Base-by-base conservation (phyloP, 768 basidiomycete genomes). In the Agaricus blazei region DNA sequence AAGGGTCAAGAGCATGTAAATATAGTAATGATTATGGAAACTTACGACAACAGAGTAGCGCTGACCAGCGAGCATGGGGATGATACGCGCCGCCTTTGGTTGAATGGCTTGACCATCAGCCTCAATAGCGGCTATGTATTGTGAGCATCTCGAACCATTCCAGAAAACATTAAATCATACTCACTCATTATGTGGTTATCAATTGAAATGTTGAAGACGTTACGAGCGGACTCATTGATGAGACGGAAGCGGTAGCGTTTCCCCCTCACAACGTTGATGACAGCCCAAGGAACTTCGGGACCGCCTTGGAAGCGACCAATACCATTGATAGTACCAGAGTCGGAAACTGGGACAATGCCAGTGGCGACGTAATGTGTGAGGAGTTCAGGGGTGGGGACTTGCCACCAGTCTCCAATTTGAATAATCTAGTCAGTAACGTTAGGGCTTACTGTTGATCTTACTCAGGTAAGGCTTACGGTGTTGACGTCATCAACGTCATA, bases 171-270 rank as follows among this genome's bases (percentile, higher is more conserved):
- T 28, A 41, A 24, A 29, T 1, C 28, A 37, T 44, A 63, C 62
- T 68, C 58, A 52, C 65, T 70, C 54, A 68, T 48, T 2, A 58
- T 43, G 40, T 71, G 67, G 1, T 70, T 64, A 23, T 74, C 72
- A 26, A 76, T 62, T 0, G 71, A 73, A 57, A 76, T 68, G 3
- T 60, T 64, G 67, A 73, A 75, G 34, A 66, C 68, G 9, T 72
- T 70, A 37, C 75, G 69, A 54, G 80, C 81, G 19, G 79, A 78
- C 26, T 71, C 71, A 50, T 74, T 75, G 60, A 84, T 65, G 12
- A 84, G 52, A 9, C 82, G 79, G 68, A 84, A 75, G 41, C 83
- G 76, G 62, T 83, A 83, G 37, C 79, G 70, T 50, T 71, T 70
- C 11, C 75, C 76, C 0, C 56, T 52, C 2, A 63, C 54, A 44